Evolutionary conservation across 2,329 filamentous ascomycete genomes (phyloP).

Genomic region (Hawksworthiomyces lignivorus): DNA sequence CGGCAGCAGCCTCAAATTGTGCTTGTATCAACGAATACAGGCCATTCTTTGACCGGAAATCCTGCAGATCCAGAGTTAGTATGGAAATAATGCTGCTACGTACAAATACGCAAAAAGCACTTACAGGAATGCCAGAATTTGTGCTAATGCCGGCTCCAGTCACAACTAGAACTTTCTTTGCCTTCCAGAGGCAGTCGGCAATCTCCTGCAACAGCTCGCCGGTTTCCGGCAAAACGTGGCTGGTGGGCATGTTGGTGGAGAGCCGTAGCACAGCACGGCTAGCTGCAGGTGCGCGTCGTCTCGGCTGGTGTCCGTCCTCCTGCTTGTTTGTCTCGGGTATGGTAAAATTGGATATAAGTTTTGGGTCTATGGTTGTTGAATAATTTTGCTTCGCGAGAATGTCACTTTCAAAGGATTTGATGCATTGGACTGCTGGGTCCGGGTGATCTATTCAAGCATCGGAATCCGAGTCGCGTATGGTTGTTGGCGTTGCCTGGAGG

Average conservation of each 20-base stretch:
- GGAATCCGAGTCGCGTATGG: too few relatives aligned
- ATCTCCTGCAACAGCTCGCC: constrained; percentile 53
- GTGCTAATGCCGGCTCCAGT: constrained; percentile 70
- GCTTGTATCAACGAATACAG: constrained; percentile 65
- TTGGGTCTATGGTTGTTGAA: too few relatives aligned
- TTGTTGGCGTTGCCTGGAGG: too few relatives aligned
- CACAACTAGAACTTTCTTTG: constrained; percentile 62
- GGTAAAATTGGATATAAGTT: too few relatives aligned
- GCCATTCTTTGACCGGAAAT: constrained; percentile 65
- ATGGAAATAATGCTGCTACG: not conserved
- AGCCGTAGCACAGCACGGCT: not conserved
- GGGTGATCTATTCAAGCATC: too few relatives aligned
- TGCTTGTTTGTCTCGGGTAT: too few relatives aligned
- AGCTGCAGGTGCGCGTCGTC: not conserved
- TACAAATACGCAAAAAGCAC: constrained; percentile 15
- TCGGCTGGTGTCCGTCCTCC: too few relatives aligned
- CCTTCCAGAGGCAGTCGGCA: constrained; percentile 55
- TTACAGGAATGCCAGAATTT: constrained; percentile 66
- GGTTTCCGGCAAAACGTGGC: constrained; percentile 45
- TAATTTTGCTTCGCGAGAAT: too few relatives aligned
- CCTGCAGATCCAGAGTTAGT: constrained; percentile 34
- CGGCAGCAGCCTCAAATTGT: constrained; percentile 49
- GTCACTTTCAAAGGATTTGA: too few relatives aligned
- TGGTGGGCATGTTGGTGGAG: constrained; percentile 45
- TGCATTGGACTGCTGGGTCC: too few relatives aligned